These are phyloP conservation scores for Solanum sparsipilum DNA, from an alignment of 257 asterid genomes.

Conservation along the genomic window DNA sequence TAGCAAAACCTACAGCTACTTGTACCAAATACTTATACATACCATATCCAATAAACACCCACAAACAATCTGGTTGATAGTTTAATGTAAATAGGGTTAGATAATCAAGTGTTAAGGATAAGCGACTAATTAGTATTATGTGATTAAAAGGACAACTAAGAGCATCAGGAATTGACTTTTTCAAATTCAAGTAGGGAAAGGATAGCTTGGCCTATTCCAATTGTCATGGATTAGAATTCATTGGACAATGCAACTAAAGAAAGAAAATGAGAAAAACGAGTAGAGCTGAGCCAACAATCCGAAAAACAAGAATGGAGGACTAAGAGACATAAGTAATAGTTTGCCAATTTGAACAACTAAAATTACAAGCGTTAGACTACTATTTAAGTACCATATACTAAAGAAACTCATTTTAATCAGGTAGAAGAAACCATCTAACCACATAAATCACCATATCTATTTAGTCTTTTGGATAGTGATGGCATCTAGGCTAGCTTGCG, in stretches of 20 bases:
- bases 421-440: background rate
- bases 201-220: background rate
- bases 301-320: background rate
- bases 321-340: background rate
- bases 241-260: background rate
- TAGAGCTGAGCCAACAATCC: background rate
- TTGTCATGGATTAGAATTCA: background rate
- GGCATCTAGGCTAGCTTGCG: background rate
- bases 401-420: background rate
- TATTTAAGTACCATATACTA: background rate
- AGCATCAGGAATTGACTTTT: background rate
- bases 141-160: background rate
- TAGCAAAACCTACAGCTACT: background rate
- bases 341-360: background rate
- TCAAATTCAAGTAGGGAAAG: background rate
- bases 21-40: background rate
- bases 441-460: background rate
- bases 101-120: background rate
- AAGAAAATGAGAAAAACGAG: background rate
- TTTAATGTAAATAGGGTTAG: background rate
- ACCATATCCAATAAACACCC: background rate
- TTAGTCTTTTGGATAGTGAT: background rate
- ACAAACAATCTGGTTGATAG: background rate
- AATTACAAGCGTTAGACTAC: background rate
- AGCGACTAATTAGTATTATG: background rate